These are phyloP conservation scores for Phaeoacremonium minimum DNA, from an alignment of 2,329 filamentous ascomycete species.

Conservation along the genomic window DNA sequence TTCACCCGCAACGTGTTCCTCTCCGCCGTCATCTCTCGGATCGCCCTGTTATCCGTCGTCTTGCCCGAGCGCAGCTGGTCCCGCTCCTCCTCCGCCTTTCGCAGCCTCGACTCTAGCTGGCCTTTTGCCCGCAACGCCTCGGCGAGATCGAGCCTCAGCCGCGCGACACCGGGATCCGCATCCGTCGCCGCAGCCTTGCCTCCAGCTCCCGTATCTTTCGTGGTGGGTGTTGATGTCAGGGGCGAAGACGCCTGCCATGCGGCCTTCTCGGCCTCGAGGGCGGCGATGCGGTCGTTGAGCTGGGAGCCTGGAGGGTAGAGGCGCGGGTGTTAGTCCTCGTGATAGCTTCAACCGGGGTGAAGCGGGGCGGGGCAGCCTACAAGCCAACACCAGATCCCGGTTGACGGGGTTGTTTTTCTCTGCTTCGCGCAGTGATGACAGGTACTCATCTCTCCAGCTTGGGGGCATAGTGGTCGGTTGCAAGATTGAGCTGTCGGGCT, in stretches of 20 bases:
- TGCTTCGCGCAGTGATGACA: constrained; percentile 69
- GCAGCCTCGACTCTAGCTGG: constrained; percentile 61
- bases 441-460: constrained; percentile 81
- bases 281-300: constrained; percentile 63
- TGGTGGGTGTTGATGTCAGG: constrained; percentile 2
- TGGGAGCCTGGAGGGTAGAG: constrained; percentile 46
- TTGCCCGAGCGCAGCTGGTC: constrained; percentile 56
- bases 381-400: constrained; percentile 70
- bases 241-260: constrained; percentile 4
- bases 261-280: constrained; percentile 55
- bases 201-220: constrained; percentile 11
- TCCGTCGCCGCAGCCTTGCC: constrained; percentile 5
- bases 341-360: not conserved
- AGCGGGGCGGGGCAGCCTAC: constrained; percentile 36
- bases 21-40: constrained; percentile 60
- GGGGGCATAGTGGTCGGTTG: too few species aligned
- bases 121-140: constrained; percentile 72
- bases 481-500: too few species aligned
- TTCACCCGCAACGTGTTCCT: constrained; percentile 58
- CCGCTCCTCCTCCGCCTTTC: constrained; percentile 56
- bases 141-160: constrained; percentile 66
- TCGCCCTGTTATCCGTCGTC: constrained; percentile 53
- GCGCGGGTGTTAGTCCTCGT: constrained; percentile 2
- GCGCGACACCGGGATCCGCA: constrained; percentile 32
- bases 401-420: constrained; percentile 60